Conservation (phyloP, 192 early-diverging fungal genomes). For the Chytriomyces sp. region DNA sequence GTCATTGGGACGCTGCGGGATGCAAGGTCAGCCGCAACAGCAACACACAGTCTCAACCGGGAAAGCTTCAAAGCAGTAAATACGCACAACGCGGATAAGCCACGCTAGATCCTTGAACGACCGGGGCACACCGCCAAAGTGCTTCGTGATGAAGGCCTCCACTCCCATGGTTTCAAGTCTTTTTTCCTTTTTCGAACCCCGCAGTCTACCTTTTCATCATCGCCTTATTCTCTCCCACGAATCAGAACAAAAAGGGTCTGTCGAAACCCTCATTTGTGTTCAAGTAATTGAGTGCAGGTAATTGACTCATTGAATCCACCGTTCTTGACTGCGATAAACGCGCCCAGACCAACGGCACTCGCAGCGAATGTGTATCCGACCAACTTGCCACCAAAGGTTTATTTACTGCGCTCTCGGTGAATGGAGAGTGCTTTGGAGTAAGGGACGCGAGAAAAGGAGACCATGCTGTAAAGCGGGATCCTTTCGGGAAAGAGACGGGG, state of each 20-base stretch:
- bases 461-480: conserved; percentile 97
- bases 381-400: conserved; percentile 1
- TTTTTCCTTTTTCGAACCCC: conserved; percentile 6
- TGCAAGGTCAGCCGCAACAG: too few relatives aligned
- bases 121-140: conserved; percentile 48
- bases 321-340: background rate
- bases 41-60: background rate
- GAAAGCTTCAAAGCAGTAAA: background rate
- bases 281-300: too few relatives aligned
- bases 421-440: conserved; percentile 66
- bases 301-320: conserved; percentile 13
- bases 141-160: conserved; percentile 28
- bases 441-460: conserved; percentile 87
- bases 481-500: conserved; percentile 69
- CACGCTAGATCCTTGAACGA: conserved; percentile 49
- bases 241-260: too few relatives aligned
- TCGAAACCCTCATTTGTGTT: too few relatives aligned
- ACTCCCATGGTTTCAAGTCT: background rate
- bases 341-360: background rate
- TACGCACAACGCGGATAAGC: conserved; percentile 44
- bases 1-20: conserved; percentile 35
- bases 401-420: conserved; percentile 35
- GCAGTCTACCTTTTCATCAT: too few relatives aligned
- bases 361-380: background rate
- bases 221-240: too few relatives aligned